These are phyloP conservation scores for Wickerhamia fluorescens DNA, from an alignment of 805 yeast species.

Conservation along the genomic window DNA sequence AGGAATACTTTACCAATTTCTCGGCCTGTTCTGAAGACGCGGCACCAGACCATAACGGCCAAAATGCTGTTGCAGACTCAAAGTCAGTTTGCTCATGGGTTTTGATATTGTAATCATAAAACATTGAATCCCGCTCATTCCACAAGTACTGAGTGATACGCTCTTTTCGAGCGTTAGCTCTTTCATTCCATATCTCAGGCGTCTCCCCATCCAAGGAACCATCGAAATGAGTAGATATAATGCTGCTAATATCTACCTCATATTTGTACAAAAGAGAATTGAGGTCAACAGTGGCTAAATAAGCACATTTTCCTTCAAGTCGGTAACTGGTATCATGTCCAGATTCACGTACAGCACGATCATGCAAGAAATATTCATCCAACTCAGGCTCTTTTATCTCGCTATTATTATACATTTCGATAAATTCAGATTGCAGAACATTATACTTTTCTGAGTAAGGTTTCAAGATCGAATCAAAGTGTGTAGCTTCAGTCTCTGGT, in stretches of 20 bases:
- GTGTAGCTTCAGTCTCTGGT: conserved; percentile 91
- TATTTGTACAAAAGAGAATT: conserved; percentile 83
- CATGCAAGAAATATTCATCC: conserved; percentile 85
- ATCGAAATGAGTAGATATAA: conserved; percentile 50
- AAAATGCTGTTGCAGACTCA: conserved; percentile 84
- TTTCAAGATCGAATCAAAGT: conserved; percentile 63
- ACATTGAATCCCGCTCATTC: conserved; percentile 74
- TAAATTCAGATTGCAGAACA: conserved; percentile 53
- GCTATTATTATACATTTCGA: conserved; percentile 57
- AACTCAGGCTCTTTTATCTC: conserved; percentile 67
- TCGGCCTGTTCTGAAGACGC: conserved; percentile 65
- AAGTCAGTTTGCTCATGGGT: conserved; percentile 49
- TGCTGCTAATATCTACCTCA: conserved; percentile 73
- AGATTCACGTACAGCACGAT: conserved; percentile 90
- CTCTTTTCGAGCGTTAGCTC: conserved; percentile 48
- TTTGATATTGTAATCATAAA: conserved; percentile 75
- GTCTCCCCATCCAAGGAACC: conserved; percentile 40
- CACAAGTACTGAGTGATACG: conserved; percentile 67
- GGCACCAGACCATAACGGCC: conserved; percentile 84
- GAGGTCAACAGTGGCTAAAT: conserved; percentile 84
- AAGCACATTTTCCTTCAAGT: conserved; percentile 82
- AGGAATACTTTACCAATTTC: conserved; percentile 45
- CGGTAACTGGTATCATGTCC: conserved; percentile 95
- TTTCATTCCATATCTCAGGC: conserved; percentile 53
- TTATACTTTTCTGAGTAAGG: conserved; percentile 64